phyloP scores from a whole-genome alignment of 768 basidiomycete species.

The Lentinula sp. region DNA sequence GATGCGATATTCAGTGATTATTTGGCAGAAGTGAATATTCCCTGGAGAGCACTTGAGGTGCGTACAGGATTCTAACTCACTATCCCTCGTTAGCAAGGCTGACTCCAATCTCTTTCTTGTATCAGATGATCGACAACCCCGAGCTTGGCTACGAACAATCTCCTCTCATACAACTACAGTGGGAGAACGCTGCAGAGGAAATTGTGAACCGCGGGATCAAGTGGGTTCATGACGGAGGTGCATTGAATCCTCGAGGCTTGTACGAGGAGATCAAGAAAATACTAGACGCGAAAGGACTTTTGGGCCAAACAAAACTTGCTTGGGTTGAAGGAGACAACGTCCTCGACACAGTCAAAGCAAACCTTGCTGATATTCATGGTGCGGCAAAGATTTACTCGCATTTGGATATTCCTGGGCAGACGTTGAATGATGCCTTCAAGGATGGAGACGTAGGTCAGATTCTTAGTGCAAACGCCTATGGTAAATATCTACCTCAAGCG shows the following conservation, averaged over 20 bases:
- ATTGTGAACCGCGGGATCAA: neutral
- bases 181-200: neutral
- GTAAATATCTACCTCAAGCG: neutral
- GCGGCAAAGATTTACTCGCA: neutral
- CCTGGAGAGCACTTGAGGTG: slow-evolving; percentile 5
- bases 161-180: neutral
- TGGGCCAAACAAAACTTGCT: neutral
- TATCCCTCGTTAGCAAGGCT: neutral
- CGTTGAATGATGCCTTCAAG: neutral
- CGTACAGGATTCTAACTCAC: neutral
- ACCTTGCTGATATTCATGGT: neutral
- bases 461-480: slow-evolving; percentile 1
- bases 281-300: neutral
- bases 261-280: slow-evolving; percentile 4
- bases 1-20: slow-evolving; percentile 6
- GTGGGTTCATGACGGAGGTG: slow-evolving; percentile 2
- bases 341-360: neutral
- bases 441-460: neutral
- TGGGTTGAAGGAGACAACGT: slow-evolving; percentile 6
- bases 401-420: slow-evolving; percentile 4
- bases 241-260: slow-evolving; percentile 2
- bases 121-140: neutral
- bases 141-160: slow-evolving; percentile 4
- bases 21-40: slow-evolving; percentile 4
- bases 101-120: neutral